Evolutionary conservation across 495 filamentous ascomycete species (phyloP).

Genomic region (Podospora pseudoanserina): DNA sequence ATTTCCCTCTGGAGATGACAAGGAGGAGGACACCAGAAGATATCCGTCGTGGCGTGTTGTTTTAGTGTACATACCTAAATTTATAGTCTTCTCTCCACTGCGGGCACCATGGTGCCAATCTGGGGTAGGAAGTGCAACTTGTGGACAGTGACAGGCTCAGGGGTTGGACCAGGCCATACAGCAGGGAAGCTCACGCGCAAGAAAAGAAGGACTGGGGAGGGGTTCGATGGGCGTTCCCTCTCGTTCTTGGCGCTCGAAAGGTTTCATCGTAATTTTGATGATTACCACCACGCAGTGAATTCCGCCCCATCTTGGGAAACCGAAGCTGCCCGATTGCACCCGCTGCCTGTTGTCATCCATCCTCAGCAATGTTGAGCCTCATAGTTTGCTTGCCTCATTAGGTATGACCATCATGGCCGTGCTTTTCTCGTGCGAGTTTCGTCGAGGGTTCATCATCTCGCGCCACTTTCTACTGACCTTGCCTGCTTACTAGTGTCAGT

Average conservation of each 20-base stretch:
- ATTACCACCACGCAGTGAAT: not conserved
- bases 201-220: not conserved
- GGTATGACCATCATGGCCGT: not conserved
- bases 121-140: not conserved
- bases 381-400: not conserved
- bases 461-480: not conserved
- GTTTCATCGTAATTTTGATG: not conserved
- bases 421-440: too few species aligned
- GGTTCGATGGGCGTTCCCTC: not conserved
- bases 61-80: not conserved
- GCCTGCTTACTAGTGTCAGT: too few species aligned
- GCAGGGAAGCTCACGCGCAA: not conserved
- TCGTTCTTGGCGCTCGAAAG: not conserved
- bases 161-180: not conserved
- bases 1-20: too few species aligned
- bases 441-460: too few species aligned
- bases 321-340: constrained; percentile 7
- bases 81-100: not conserved
- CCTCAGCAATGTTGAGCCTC: not conserved
- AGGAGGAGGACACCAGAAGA: not conserved
- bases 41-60: not conserved
- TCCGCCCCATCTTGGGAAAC: not conserved
- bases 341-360: not conserved
- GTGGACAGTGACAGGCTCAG: not conserved
- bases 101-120: not conserved